These are phyloP conservation scores for Debaryomyces tyrocola DNA, from an alignment of 805 yeast species.

Conservation along the genomic window DNA sequence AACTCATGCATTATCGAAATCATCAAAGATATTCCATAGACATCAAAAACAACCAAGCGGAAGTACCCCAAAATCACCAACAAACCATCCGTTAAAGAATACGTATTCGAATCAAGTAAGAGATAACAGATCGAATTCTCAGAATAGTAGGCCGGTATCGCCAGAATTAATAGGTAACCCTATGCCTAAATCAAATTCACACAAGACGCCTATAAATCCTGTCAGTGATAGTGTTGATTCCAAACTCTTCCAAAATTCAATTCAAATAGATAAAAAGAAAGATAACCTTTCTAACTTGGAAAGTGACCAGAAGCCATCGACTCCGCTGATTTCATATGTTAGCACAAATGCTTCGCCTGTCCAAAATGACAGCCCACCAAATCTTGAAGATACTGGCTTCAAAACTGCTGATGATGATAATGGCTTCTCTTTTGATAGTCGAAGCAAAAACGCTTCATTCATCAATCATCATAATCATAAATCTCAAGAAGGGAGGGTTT, in stretches of 20 bases:
- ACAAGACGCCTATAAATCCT: not conserved
- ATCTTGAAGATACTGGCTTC: not conserved
- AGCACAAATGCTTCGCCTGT: not conserved
- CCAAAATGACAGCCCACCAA: not conserved
- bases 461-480: not conserved
- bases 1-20: conserved; percentile 26
- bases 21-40: conserved; percentile 27
- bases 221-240: not conserved
- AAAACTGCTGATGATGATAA: not conserved
- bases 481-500: conserved; percentile 10
- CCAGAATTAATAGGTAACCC: conserved; percentile 11
- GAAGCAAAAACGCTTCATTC: not conserved
- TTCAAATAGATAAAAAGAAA: not conserved
- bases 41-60: conserved; percentile 12
- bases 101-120: conserved; percentile 34
- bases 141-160: conserved; percentile 21
- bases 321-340: not conserved
- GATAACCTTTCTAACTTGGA: not conserved
- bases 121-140: conserved; percentile 30
- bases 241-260: not conserved
- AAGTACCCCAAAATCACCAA: conserved; percentile 8
- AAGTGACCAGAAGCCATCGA: not conserved
- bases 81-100: conserved; percentile 19
- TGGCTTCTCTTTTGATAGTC: not conserved
- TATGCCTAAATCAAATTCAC: not conserved